Conservation (phyloP, 148 eudicot genomes). For the Polygonum maritimum region DNA sequence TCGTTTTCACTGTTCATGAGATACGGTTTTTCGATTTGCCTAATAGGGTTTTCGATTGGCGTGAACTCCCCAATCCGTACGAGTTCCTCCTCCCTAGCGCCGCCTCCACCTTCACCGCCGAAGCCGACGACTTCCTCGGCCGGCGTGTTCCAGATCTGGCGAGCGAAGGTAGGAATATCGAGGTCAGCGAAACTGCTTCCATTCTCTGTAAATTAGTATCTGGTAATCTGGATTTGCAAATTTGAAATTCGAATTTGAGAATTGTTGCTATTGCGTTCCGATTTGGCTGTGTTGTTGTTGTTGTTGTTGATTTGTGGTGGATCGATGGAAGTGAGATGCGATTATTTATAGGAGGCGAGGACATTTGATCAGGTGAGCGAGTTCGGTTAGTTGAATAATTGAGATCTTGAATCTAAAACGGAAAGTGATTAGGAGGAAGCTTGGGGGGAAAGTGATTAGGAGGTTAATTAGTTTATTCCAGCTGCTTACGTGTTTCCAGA, state of each 20-base stretch:
- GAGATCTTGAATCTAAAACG: neutral
- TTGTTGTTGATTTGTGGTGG: too few relatives aligned
- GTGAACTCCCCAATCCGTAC: constrained; percentile 25
- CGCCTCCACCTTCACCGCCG: neutral
- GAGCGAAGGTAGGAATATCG: neutral
- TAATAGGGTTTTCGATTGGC: too few relatives aligned
- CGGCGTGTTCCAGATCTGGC: neutral
- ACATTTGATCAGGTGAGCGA: neutral
- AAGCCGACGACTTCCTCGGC: neutral
- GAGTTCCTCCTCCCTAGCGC: constrained; percentile 26
- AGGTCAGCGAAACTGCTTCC: neutral
- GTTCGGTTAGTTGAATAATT: too few relatives aligned
- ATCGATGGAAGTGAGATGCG: neutral
- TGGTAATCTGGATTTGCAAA: neutral
- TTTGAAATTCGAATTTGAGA: neutral
- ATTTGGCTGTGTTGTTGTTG: neutral
- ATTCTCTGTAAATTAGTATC: neutral
- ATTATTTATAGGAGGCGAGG: neutral
- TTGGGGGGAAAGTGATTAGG: too few relatives aligned
- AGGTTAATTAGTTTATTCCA: too few relatives aligned
- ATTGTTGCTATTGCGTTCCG: neutral
- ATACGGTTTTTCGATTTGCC: too few relatives aligned
- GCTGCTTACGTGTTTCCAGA: too few relatives aligned
- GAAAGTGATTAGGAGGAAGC: too few relatives aligned
- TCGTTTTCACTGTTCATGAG: too few relatives aligned